Base-by-base conservation (phyloP, 2,329 filamentous ascomycete species). In the Aspergillus quadricinctus region DNA sequence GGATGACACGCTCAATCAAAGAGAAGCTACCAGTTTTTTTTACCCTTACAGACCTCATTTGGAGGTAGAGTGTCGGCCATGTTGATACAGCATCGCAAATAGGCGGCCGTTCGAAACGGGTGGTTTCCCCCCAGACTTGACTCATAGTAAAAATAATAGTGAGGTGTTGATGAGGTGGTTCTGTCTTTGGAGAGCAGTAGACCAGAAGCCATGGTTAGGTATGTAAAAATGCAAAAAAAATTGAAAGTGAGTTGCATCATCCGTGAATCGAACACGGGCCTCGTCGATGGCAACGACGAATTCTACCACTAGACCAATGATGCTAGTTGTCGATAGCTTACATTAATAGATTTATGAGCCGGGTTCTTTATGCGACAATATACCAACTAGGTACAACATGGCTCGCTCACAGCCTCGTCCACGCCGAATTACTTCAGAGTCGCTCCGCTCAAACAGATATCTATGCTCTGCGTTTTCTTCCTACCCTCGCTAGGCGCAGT, bases 1-100 rank as follows among this genome's bases (percentile, higher is more conserved):
- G 89, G 89, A 92, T 93, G 89, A 92, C 88, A 92, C 87, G 86
- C 86, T 88, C 81, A 84, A 86, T 84, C 85, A 88, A 88, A 88
- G 86, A 88, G 86, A 87, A 84, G 82, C 84, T 83, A 81, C 80
- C 80, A 80, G 78, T 84, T 83, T 85, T 87, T 86, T 86, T 83
- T 56, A 48, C 31, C 54, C 57, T 62, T 62, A 54, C 54, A 48
- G 50, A 31, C 45, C 46, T 53, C 17, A 29, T 62, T 57, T 62
- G 3, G 52, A 61, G 57, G 58, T 62, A 17, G 11, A 35, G 4
- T 35, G 11, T 35, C 11, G 14, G 31, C 1, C 31, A 35, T 17
- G 31, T 35, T 35, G 29, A 14, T 35, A 14, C 4, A 5, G 31
- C 4, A 35, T 6, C 14, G 11, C 31, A 6, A 35, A 11, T 35